Conservation (phyloP, 2,329 filamentous ascomycete species). For the Claviceps maximensis region DNA sequence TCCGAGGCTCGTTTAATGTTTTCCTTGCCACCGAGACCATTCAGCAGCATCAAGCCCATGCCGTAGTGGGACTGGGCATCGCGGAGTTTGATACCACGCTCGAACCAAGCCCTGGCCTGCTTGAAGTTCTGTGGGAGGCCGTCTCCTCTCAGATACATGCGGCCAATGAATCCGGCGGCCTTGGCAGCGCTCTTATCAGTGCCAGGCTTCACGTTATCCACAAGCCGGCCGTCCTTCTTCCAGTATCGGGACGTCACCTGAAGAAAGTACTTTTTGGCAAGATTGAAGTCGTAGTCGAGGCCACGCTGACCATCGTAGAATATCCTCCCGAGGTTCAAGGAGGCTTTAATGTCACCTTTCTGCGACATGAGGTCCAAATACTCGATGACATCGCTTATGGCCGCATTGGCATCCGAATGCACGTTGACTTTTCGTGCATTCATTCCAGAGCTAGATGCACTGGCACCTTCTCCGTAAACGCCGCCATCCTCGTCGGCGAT, state of each 20-base stretch:
- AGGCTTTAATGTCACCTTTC: constrained; percentile 79
- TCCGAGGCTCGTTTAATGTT: constrained; percentile 62
- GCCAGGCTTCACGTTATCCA: constrained; percentile 53
- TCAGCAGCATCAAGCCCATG: constrained; percentile 68
- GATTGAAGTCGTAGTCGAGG: constrained; percentile 57
- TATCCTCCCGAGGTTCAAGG: constrained; percentile 71
- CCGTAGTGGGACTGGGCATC: constrained; percentile 79
- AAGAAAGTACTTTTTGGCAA: constrained; percentile 70
- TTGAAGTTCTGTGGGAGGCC: constrained; percentile 67
- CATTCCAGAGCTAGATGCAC: constrained; percentile 71
- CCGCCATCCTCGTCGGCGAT: constrained; percentile 86
- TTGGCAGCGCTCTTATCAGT: constrained; percentile 71
- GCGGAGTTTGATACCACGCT: constrained; percentile 58
- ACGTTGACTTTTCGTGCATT: constrained; percentile 64
- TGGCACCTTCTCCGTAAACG: constrained; percentile 90
- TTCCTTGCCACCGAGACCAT: constrained; percentile 58
- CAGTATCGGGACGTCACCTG: constrained; percentile 71
- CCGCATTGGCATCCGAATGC: constrained; percentile 69
- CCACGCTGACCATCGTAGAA: constrained; percentile 78
- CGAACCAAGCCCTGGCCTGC: constrained; percentile 71
- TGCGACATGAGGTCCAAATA: constrained; percentile 83
- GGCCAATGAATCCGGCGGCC: constrained; percentile 73
- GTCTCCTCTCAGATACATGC: constrained; percentile 83
- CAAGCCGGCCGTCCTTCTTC: constrained; percentile 61
- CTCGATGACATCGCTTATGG: constrained; percentile 86